Base-by-base conservation (phyloP, 202 grass and related monocot genomes). In the Setaria viridis region DNA sequence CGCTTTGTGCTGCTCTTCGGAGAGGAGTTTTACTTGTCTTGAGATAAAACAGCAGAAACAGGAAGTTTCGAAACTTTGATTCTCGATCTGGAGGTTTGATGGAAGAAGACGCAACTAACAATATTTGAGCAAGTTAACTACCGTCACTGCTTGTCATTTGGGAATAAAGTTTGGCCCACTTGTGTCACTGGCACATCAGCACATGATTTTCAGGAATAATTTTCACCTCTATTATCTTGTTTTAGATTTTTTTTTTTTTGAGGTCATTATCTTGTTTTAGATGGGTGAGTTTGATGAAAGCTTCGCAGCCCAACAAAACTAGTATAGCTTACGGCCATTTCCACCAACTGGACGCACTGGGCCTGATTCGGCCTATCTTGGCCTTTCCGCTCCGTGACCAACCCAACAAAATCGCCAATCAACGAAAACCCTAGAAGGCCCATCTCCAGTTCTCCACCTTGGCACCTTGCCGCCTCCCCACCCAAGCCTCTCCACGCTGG, bases 361-460 rank as follows among this genome's bases (percentile, higher is more conserved):
- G 60, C 60, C 60, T 14, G 14, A 5, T 33, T n/a, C 9, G 33
- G 6, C 19, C 47, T 32, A 67, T 56, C 8, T 4, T 14, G 25
- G 16, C 11, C 17, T 67, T 53, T 80, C 16, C 11, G 0, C 37
- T 39, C 12, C 15, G 0, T 19, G 5, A 11, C 71, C 46, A 72
- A 37, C 21, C 17, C 5, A 45, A 73, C 16, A 9, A 34, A 34
- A 7, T 7, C 10, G 15, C 47, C 0, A 81, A 45, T 56, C 49
- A 48, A 34, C 49, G 10, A 7, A 76, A 87, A 72, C 70, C 32
- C 59, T 8, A 60, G 32, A 33, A 74, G 78, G 59, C 81, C 70
- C 75, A 83, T 13, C 11, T 11, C 25, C 25, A 25, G 25, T 25
- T 25, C 25, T 25, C 9, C 6, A 25, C 56, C 43, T 53, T 35